phyloP scores from a whole-genome alignment of 73 alveolate species.

The Paramecium caudatum region DNA sequence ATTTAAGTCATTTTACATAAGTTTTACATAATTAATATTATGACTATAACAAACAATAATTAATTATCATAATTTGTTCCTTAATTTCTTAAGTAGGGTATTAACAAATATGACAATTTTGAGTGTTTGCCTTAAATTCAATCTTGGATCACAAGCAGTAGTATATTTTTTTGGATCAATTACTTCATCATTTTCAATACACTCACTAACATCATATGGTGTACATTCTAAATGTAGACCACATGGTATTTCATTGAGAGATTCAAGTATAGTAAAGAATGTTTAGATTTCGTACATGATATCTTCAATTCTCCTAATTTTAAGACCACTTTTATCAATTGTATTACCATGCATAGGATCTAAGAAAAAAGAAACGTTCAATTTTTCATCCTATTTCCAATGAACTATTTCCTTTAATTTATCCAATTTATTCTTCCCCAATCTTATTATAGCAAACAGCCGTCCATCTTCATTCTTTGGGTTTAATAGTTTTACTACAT shows the following conservation, averaged over 20 bases:
- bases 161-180: conserved; percentile 70
- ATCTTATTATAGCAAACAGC: conserved; percentile 70
- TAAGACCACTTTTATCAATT: background rate
- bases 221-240: conserved; percentile 80
- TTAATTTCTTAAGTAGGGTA: conserved; percentile 37
- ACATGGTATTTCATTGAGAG: conserved; percentile 62
- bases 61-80: conserved; percentile 22
- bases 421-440: conserved; percentile 71
- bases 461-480: conserved; percentile 78
- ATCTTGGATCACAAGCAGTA: conserved; percentile 82
- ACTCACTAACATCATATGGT: conserved; percentile 78
- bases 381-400: conserved; percentile 63
- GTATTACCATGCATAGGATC: conserved; percentile 87
- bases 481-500: conserved; percentile 64
- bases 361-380: conserved; percentile 74
- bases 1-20: too few relatives aligned
- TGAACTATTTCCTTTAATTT: conserved; percentile 60
- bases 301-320: conserved; percentile 65
- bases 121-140: conserved; percentile 39
- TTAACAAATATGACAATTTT: conserved; percentile 44
- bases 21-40: too few relatives aligned
- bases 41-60: background rate
- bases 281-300: conserved; percentile 66
- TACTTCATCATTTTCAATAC: conserved; percentile 68
- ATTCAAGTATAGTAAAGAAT: conserved; percentile 30